Percentiles rank a stretch among this genome's conserved stretches.
These are phyloP conservation scores for Prunus kanzakura DNA, from an alignment of 306 rosid genomes.

Conservation along the genomic window DNA sequence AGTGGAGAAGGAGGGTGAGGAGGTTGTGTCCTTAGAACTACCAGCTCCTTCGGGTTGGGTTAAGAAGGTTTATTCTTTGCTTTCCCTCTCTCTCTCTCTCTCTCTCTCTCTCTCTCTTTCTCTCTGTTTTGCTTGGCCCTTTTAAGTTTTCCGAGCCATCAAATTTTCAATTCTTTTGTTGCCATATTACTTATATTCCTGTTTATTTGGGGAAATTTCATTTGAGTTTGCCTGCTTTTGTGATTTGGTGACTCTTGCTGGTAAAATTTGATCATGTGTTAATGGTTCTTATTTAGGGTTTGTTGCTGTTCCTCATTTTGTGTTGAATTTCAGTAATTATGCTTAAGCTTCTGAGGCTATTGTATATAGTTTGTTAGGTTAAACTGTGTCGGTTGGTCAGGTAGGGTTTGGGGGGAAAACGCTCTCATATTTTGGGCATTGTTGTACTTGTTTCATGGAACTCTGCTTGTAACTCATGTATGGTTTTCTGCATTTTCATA, in stretches of 20 bases:
- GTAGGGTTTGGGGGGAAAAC: conserved; percentile 4
- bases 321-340: conserved; percentile 27
- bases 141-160: background rate
- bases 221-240: conserved; percentile 22
- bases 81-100: background rate
- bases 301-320: conserved; percentile 15
- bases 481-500: background rate
- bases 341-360: conserved; percentile 20
- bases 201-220: conserved; percentile 18
- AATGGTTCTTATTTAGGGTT: conserved; percentile 40
- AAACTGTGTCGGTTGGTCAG: background rate
- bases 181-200: conserved; percentile 2
- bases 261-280: conserved; percentile 31
- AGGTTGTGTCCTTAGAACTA: conserved; percentile 74
- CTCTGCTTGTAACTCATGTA: background rate
- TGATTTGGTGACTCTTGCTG: conserved; percentile 19
- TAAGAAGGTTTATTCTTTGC: conserved; percentile 55
- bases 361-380: background rate
- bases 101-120: background rate
- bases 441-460: background rate
- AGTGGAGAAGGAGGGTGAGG: conserved; percentile 67
- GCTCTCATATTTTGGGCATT: background rate
- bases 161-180: conserved; percentile 16
- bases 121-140: conserved; percentile 7
- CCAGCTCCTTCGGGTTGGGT: conserved; percentile 98